Conservation (phyloP, 345 rosid genomes). For the Euphorbia pulcherrima region DNA sequence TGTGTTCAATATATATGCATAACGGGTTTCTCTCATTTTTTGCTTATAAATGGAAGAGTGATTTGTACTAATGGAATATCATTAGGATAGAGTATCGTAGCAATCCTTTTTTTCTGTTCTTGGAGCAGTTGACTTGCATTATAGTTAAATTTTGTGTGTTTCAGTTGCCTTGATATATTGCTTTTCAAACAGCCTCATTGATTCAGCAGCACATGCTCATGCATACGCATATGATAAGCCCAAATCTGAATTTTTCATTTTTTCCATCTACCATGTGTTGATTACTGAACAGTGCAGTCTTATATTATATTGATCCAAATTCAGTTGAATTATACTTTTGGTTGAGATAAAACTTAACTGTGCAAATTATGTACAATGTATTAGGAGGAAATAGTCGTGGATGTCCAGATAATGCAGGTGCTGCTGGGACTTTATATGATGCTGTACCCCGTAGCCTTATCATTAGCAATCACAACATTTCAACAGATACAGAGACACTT, state of each 20-base stretch:
- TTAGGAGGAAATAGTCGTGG: slow-evolving; percentile 81
- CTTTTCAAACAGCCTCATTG: background rate
- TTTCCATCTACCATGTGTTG: background rate
- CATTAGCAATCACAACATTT: slow-evolving; percentile 75
- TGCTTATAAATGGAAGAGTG: background rate
- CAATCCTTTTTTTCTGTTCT: background rate
- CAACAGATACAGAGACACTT: slow-evolving; percentile 88
- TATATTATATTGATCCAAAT: background rate
- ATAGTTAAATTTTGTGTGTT: background rate
- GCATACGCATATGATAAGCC: background rate
- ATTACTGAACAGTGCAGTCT: background rate
- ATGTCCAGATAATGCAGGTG: slow-evolving; percentile 90
- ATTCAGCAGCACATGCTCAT: background rate
- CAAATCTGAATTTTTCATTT: background rate
- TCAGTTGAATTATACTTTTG: background rate
- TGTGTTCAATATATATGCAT: background rate
- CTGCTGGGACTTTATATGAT: slow-evolving; percentile 94
- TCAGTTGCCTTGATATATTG: background rate
- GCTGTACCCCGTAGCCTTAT: slow-evolving; percentile 91
- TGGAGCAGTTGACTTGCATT: background rate
- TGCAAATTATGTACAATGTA: slow-evolving; percentile 15
- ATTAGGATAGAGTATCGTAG: background rate
- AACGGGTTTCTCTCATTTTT: background rate
- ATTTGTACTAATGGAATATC: background rate
- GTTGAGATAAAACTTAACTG: background rate